These are phyloP conservation scores for Nymphaea thermarum DNA, from an alignment of 164 flowering plant genomes.

Conservation along the genomic window DNA sequence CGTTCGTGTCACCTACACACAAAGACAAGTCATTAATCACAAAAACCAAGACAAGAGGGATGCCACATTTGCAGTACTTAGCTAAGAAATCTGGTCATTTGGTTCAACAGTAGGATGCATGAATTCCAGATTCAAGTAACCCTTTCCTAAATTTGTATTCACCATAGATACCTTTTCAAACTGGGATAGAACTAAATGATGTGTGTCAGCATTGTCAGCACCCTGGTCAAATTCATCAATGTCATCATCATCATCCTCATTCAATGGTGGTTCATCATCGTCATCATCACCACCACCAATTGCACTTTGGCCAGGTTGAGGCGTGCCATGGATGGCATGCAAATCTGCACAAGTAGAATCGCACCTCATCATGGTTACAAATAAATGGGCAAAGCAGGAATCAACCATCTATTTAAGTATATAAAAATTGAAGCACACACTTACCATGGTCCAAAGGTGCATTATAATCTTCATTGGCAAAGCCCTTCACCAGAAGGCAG, in stretches of 20 bases:
- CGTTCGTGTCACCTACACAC: slow-evolving; percentile 68
- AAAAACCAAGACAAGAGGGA: background rate
- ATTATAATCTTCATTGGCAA: slow-evolving; percentile 80
- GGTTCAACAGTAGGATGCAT: background rate
- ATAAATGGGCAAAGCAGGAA: background rate
- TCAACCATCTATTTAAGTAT: background rate
- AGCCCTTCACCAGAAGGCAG: slow-evolving; percentile 44
- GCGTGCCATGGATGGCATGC: slow-evolving; percentile 53
- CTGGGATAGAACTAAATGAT: slow-evolving; percentile 85
- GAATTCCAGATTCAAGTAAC: background rate
- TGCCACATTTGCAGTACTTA: background rate
- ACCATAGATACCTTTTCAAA: slow-evolving; percentile 69
- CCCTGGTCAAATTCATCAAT: slow-evolving; percentile 81
- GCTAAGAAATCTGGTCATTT: background rate
- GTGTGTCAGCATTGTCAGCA: slow-evolving; percentile 66
- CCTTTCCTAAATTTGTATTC: background rate
- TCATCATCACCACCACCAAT: slow-evolving; percentile 23
- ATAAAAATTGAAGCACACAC: background rate
- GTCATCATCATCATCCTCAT: slow-evolving; percentile 84
- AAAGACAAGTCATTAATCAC: background rate
- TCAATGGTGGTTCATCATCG: slow-evolving; percentile 68
- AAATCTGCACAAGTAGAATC: slow-evolving; percentile 26
- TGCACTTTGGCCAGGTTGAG: slow-evolving; percentile 29
- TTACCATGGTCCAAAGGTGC: slow-evolving; percentile 79
- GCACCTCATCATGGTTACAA: background rate